Percentiles rank a stretch among this genome's conserved stretches.
These are phyloP conservation scores for Solanum paucissectum DNA, from an alignment of 257 asterid genomes.

Conservation along the genomic window DNA sequence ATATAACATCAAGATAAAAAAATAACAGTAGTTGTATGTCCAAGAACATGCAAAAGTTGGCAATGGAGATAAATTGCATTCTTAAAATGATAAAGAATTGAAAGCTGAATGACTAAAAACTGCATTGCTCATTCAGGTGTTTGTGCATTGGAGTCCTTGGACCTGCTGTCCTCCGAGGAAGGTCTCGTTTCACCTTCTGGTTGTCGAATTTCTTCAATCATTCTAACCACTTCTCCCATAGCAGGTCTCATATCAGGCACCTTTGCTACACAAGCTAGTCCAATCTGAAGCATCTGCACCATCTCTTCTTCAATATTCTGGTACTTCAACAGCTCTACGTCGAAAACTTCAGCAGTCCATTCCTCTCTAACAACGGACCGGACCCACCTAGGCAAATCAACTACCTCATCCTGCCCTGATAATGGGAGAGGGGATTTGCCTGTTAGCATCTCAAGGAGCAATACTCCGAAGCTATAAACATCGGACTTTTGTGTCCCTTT, in stretches of 20 bases:
- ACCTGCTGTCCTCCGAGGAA: constrained; percentile 52
- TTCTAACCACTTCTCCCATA: constrained; percentile 60
- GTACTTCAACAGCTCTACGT: constrained; percentile 48
- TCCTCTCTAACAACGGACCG: constrained; percentile 89
- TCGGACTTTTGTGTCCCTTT: constrained; percentile 67
- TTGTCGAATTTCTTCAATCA: constrained; percentile 59
- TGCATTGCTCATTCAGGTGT: background rate
- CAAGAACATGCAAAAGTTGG: background rate
- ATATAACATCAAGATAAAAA: background rate
- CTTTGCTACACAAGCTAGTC: constrained; percentile 64
- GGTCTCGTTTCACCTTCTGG: constrained; percentile 43
- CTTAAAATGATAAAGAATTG: background rate
- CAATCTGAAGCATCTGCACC: constrained; percentile 96
- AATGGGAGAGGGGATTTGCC: constrained; percentile 67
- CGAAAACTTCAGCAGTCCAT: constrained; percentile 97
- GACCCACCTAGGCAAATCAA: constrained; percentile 91
- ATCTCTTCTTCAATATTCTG: constrained; percentile 71
- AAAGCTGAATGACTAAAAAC: background rate
- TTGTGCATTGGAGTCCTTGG: background rate
- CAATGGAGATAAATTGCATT: constrained; percentile 5
- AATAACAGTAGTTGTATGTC: background rate
- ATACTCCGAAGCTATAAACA: constrained; percentile 90
- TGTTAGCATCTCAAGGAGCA: constrained; percentile 78
- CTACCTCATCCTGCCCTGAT: constrained; percentile 50
- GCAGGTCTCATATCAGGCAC: constrained; percentile 52